Evolutionary conservation across 805 yeast genomes (phyloP), one percentile per base, ranked within the genome.

Genomic region (Jamesozyma gamospora): DNA sequence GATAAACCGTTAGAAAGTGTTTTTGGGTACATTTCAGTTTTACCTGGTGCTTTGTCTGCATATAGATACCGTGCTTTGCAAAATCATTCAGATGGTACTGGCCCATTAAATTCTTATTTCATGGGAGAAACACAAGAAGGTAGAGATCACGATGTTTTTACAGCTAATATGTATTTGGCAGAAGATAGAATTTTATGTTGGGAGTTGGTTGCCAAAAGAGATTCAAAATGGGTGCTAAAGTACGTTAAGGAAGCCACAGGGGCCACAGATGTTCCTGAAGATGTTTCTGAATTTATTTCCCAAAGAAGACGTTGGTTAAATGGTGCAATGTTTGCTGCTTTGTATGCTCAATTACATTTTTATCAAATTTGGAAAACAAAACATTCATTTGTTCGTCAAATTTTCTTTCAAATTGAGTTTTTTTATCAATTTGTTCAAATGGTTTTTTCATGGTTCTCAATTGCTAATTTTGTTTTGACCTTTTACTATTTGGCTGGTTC

Each of bases 261-360:
- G 51, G 96, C 88, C 60, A 90, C 97, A 1, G 97, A 90, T 73
- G 95, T 87, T 37, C 97, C 97, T 7, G 96, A 88, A 55, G 69
- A 72, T n/a, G 71, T 88, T 33, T 82, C 95, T n/a, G 97, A 92
- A 56, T 86, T 92, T 55, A 84, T 90, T 39, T 75, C 92, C 41
- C 98, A 90, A 66, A 80, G 98, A 67, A 81, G 98, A 67, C 79
- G 98, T 69, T 90, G 98, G 98, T 72, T 90, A 45, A 90, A 90
- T 62, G 99, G 99, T 59, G 94, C 98, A 2, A 74, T 92, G 56
- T 92, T 92, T 66, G 97, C 99, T 1, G 97, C 97, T 3, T 68
- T 88, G 40, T 92, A 82, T 58, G 79, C 96, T 2, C 84, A 84
- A 47, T 55, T 83, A 41, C 94, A 88, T 58, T 85, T 88, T 72